phyloP scores from a whole-genome alignment of 106 monocot genomes.

The Chionographis japonica region DNA sequence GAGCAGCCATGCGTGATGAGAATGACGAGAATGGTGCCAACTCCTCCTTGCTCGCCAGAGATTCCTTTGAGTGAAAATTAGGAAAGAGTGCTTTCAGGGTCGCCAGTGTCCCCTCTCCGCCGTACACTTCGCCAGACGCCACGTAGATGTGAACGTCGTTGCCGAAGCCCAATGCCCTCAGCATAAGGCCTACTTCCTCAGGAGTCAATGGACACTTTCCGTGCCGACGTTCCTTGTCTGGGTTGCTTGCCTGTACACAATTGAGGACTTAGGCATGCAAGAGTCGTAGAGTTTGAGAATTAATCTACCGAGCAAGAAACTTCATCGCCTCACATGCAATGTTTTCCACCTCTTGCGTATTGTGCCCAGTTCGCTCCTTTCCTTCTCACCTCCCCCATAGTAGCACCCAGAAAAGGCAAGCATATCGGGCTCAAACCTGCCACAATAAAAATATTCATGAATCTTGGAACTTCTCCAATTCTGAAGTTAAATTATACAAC shows the following conservation, averaged over 20 bases:
- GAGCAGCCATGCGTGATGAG: slow-evolving; percentile 94
- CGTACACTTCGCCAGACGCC: slow-evolving; percentile 87
- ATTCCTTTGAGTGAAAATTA: slow-evolving; percentile 78
- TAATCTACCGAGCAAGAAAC: neutral
- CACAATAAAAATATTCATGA: slow-evolving; percentile 1
- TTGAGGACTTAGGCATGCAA: neutral
- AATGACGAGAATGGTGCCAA: slow-evolving; percentile 55
- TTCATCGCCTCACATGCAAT: slow-evolving; percentile 57
- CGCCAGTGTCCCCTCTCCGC: slow-evolving; percentile 73
- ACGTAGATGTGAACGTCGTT: slow-evolving; percentile 76
- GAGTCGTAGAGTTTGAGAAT: neutral
- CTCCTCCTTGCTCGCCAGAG: slow-evolving; percentile 63
- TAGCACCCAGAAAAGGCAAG: slow-evolving; percentile 99
- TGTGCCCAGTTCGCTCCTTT: slow-evolving; percentile 68
- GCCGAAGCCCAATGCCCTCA: slow-evolving; percentile 75
- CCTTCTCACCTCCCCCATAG: slow-evolving; percentile 95
- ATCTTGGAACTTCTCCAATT: too few relatives aligned
- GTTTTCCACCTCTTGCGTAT: slow-evolving; percentile 97
- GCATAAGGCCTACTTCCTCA: slow-evolving; percentile 81
- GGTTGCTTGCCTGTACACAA: slow-evolving; percentile 52
- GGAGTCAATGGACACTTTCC: slow-evolving; percentile 88
- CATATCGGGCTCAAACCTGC: slow-evolving; percentile 99
- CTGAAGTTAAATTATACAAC: too few relatives aligned
- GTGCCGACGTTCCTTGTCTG: slow-evolving; percentile 73
- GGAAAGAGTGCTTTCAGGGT: slow-evolving; percentile 89